phyloP scores from a whole-genome alignment of 2,329 filamentous ascomycete genomes.

The Nothophoma quercina region DNA sequence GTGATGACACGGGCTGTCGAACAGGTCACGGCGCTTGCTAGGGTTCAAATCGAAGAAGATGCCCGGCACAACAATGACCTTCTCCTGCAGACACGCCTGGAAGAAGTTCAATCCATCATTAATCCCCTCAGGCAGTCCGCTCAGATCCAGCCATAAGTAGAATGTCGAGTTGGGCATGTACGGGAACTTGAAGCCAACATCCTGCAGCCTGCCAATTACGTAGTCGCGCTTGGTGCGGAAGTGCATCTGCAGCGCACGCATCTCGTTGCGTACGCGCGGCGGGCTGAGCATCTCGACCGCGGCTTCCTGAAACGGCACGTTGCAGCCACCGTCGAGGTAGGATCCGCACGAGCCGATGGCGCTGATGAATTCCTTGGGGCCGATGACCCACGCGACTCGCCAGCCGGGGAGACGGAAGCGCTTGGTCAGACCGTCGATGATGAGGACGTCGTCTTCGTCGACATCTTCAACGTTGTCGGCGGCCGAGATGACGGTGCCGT shows the following conservation, averaged over 20 bases:
- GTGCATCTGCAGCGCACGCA: constrained; percentile 86
- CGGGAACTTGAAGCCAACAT: constrained; percentile 84
- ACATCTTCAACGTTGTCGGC: constrained; percentile 92
- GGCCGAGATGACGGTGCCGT: constrained; percentile 86
- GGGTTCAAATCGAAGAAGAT: constrained; percentile 99
- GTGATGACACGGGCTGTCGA: constrained; percentile 88
- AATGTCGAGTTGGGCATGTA: constrained; percentile 91
- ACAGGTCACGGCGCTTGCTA: constrained; percentile 84
- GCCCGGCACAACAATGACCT: constrained; percentile 94
- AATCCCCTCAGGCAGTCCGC: constrained; percentile 76
- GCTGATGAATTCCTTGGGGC: constrained; percentile 94
- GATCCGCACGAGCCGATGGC: constrained; percentile 91
- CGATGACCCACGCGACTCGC: constrained; percentile 95
- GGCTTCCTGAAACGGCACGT: constrained; percentile 94
- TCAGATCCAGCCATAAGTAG: constrained; percentile 81
- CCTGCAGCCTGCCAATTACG: constrained; percentile 77
- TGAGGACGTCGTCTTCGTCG: constrained; percentile 78
- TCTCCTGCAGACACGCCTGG: constrained; percentile 89
- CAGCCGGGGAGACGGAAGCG: constrained; percentile 95
- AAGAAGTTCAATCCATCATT: constrained; percentile 97
- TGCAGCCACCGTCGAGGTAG: constrained; percentile 93
- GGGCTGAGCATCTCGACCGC: constrained; percentile 94
- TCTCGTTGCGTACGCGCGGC: constrained; percentile 78
- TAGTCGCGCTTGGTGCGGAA: constrained; percentile 95
- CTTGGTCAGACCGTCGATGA: constrained; percentile 96